Evolutionary conservation across 257 asterid genomes (phyloP).

Genomic region (Echium plantagineum): DNA sequence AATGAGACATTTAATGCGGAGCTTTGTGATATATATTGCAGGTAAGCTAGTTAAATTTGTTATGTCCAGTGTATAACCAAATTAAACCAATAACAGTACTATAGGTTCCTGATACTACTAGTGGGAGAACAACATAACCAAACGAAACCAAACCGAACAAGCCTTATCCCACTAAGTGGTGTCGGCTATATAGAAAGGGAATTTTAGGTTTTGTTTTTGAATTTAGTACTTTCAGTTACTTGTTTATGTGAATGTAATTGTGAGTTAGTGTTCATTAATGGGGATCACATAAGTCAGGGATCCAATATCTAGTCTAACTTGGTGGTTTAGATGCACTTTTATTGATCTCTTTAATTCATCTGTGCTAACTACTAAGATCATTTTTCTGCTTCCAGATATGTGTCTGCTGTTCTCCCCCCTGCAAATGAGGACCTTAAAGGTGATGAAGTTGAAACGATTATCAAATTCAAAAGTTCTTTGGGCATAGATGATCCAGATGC

Average conservation of each 20-base stretch:
- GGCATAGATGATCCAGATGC: constrained; percentile 99
- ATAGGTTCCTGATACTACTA: neutral
- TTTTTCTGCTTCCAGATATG: constrained; percentile 34
- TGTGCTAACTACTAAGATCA: neutral
- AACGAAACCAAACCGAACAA: no score
- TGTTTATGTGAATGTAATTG: no score
- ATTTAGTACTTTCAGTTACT: neutral
- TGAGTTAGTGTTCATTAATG: neutral
- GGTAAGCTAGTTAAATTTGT: constrained; percentile 26
- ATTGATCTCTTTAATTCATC: neutral
- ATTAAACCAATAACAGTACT: no score
- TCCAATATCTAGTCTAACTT: neutral
- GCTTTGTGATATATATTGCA: constrained; percentile 81
- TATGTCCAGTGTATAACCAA: no score
- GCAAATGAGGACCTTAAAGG: constrained; percentile 83
- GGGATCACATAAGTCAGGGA: neutral
- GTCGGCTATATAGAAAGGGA: neutral
- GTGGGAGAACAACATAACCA: neutral
- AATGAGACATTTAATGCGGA: constrained; percentile 81
- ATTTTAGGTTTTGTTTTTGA: no score
- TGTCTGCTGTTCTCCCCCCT: constrained; percentile 71
- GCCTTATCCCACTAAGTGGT: no score
- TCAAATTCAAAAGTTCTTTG: constrained; percentile 64
- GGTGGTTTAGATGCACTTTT: neutral
- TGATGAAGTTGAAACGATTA: constrained; percentile 70